Percentiles rank a stretch among this genome's conserved stretches.
Conservation (phyloP, 768 basidiomycete species). For the Phlegmacium glaucopus region DNA sequence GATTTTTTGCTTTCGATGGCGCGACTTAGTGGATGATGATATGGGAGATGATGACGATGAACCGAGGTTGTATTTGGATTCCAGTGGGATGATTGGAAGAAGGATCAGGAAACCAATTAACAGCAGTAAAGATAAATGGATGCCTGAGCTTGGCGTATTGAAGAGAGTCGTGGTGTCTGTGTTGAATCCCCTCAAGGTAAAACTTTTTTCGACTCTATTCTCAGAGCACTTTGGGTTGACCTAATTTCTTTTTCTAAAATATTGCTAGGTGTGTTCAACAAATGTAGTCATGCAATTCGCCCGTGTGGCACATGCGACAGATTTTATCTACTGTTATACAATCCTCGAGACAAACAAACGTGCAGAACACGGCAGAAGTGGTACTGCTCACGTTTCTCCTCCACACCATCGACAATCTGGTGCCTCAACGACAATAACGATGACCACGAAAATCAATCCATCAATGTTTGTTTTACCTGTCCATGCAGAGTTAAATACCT, state of each 20-base stretch:
- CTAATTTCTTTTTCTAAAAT: background rate
- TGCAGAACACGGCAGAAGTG: conserved; percentile 16
- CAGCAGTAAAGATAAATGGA: conserved; percentile 65
- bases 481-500: conserved; percentile 78
- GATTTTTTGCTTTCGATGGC: conserved; percentile 98
- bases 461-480: conserved; percentile 24
- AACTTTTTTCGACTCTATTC: conserved; percentile 1
- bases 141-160: conserved; percentile 71
- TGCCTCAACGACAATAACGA: conserved; percentile 1
- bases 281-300: conserved; percentile 94
- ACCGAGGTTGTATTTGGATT: conserved; percentile 9
- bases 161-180: conserved; percentile 78
- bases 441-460: background rate
- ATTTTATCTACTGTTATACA: conserved; percentile 92
- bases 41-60: conserved; percentile 55
- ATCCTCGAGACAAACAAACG: conserved; percentile 89
- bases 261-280: conserved; percentile 78
- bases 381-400: conserved; percentile 33
- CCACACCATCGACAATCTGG: conserved; percentile 11
- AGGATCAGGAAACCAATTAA: background rate
- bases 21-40: conserved; percentile 68
- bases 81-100: background rate
- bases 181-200: conserved; percentile 88
- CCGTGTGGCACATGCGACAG: conserved; percentile 84
- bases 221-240: background rate